phyloP scores from a whole-genome alignment of 75 land plant species.

The Pinus taeda region DNA sequence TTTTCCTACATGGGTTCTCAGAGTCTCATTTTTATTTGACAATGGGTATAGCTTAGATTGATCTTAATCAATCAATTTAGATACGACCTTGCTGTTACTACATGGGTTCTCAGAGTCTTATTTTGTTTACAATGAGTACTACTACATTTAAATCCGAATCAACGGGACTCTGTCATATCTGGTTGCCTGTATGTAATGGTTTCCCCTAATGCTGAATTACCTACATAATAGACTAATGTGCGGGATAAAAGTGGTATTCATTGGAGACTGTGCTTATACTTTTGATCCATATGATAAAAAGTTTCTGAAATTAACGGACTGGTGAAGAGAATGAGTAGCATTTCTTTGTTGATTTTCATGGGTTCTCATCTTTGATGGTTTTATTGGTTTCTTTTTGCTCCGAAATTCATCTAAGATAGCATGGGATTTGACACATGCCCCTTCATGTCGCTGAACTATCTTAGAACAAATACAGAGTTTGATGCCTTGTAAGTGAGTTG shows the following conservation, averaged over 20 bases:
- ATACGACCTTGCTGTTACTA: not conserved
- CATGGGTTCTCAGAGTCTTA: not conserved
- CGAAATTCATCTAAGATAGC: not conserved
- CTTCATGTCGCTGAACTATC: no score
- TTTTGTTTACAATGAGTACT: not conserved
- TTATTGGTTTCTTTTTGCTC: not conserved
- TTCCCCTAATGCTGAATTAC: no score
- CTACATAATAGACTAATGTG: not conserved
- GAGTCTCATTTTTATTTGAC: not conserved
- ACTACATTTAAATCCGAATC: not conserved
- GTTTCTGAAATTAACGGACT: not conserved
- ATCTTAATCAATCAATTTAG: not conserved
- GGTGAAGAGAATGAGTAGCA: not conserved
- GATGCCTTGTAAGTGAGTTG: no score
- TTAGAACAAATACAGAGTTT: no score
- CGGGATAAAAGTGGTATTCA: not conserved
- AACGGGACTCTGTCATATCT: not conserved
- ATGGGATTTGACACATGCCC: not conserved
- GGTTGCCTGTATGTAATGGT: no score
- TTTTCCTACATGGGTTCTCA: not conserved
- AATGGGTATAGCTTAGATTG: not conserved
- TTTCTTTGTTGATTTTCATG: not conserved
- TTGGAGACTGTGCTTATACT: not conserved
- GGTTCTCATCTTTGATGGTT: not conserved
- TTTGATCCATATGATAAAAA: not conserved